Base-by-base conservation (phyloP, 345 rosid species). In the Clausena lansium region DNA sequence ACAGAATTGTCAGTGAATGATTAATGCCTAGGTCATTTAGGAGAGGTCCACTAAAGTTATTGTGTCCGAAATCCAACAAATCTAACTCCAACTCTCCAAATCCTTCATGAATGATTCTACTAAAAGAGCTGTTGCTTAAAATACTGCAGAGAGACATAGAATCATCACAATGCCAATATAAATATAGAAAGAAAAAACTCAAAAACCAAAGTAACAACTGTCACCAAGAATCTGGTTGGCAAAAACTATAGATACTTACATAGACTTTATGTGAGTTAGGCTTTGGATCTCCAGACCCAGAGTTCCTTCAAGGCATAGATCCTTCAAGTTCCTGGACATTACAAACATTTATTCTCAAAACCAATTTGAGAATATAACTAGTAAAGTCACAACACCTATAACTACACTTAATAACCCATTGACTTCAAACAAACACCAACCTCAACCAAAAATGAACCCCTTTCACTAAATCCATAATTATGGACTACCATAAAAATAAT, bases 271-370 rank as follows among this genome's bases (percentile, higher is more conserved):
- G 83, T 87, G 88, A 57, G 76, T 36, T 57, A 92, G 83, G 33
- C 67, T 86, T 63, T 83, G 83, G 45, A 92, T 83, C 65, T 92
- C 94, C n/a, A 89, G 85, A 63, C 88, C 84, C 72, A 92, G 73
- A 35, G 87, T 83, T 83, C 97, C 97, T 81, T 78, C 78, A 6
- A 92, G 93, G 76, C 89, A 89, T 52, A 89, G 88, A 88, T 92
- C 87, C 78, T 78, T 81, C 85, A 92, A 83, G 83, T 89, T 81
- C 89, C 97, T 92, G 76, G 63, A 84, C 27, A 75, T 84, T 36
- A 54, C 39, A 76, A 17, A 61, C 27, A 64, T 50, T 50, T 27
- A 69, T 28, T 45, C 52, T 77, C 45, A 65, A 27, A 69, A 76
- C 69, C 52, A 69, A 76, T 57, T 63, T 45, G 19, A 65, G 54